A percentile compares a stretch with the other conserved stretches of the same genome.
Evolutionary conservation across 2,329 filamentous ascomycete species (phyloP).

Genomic region (Venturia aucupariae): DNA sequence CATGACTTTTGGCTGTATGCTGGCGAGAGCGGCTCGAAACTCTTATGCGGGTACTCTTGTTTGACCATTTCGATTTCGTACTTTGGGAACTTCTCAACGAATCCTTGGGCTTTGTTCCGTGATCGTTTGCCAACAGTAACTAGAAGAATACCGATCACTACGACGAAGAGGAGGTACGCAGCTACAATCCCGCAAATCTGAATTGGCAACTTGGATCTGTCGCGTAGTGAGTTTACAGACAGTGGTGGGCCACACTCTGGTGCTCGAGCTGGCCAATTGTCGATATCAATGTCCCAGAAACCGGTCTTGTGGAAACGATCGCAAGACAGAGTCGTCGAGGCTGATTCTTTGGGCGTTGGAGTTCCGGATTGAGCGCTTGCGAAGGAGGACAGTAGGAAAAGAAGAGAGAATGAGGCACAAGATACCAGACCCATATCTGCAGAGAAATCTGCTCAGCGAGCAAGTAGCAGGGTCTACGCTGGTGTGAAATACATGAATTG

Average conservation of each 20-base stretch:
- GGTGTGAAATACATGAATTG: not conserved
- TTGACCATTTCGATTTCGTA: constrained; percentile 47
- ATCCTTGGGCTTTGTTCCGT: constrained; percentile 39
- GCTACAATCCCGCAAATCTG: constrained; percentile 79
- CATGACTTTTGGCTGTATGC: constrained; percentile 25
- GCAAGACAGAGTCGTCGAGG: constrained; percentile 9
- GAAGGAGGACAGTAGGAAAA: not conserved
- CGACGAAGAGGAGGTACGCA: constrained; percentile 69
- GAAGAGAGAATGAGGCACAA: not conserved
- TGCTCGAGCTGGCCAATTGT: constrained; percentile 48
- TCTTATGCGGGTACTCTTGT: constrained; percentile 19
- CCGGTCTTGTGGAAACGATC: constrained; percentile 13
- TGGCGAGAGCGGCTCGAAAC: constrained; percentile 28
- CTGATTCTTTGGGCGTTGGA: not conserved
- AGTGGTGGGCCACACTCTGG: constrained; percentile 52
- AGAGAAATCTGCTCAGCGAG: not conserved
- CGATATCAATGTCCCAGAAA: constrained; percentile 37
- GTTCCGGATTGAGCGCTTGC: constrained; percentile 9
- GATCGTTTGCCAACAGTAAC: constrained; percentile 37
- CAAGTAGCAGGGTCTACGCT: not conserved
- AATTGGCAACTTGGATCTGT: constrained; percentile 51
- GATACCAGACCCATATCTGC: constrained; percentile 4
- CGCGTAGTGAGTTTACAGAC: constrained; percentile 49
- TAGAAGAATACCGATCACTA: constrained; percentile 58
- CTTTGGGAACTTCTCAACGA: constrained; percentile 35